Conservation (phyloP, 2,329 filamentous ascomycete genomes). For the Teratosphaeria zuluensis region DNA sequence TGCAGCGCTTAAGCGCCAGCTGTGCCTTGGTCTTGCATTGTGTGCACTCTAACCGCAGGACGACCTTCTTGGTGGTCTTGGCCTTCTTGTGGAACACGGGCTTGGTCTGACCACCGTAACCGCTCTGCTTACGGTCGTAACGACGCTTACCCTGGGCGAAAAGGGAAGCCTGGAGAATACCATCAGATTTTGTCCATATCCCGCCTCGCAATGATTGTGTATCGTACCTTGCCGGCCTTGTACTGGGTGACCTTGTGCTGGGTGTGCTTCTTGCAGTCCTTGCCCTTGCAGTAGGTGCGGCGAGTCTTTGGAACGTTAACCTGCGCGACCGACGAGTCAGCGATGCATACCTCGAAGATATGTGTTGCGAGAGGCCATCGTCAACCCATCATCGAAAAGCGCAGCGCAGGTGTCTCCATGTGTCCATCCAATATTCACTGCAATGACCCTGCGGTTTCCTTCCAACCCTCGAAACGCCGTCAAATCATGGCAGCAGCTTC, state of each 20-base stretch:
- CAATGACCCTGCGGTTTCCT: not conserved
- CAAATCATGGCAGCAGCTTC: not conserved
- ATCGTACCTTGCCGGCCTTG: slow-evolving; percentile 79
- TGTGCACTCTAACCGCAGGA: slow-evolving; percentile 95
- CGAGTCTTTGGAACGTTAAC: slow-evolving; percentile 98
- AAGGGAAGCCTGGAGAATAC: slow-evolving; percentile 58
- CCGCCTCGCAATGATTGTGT: not conserved
- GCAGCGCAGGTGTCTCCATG: slow-evolving; percentile 41
- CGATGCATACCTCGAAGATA: not conserved
- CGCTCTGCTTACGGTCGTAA: slow-evolving; percentile 98
- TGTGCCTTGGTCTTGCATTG: slow-evolving; percentile 97
- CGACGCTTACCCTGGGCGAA: slow-evolving; percentile 99
- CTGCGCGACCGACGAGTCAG: slow-evolving; percentile 34
- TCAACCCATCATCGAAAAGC: slow-evolving; percentile 69
- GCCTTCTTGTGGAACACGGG: slow-evolving; percentile 99
- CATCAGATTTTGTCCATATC: slow-evolving; percentile 6
- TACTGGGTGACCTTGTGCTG: slow-evolving; percentile 94
- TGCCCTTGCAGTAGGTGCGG: slow-evolving; percentile 96
- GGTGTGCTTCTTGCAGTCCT: slow-evolving; percentile 67
- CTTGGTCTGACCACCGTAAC: slow-evolving; percentile 99
- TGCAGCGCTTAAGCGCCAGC: slow-evolving; percentile 98
- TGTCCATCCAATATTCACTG: not conserved
- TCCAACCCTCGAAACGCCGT: not conserved
- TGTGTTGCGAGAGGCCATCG: slow-evolving; percentile 3
- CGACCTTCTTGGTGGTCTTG: slow-evolving; percentile 99